Percentiles rank a stretch among this genome's conserved stretches.
Evolutionary conservation across 2,329 filamentous ascomycete species (phyloP).

Genomic region (Fusarium nisikadoi): DNA sequence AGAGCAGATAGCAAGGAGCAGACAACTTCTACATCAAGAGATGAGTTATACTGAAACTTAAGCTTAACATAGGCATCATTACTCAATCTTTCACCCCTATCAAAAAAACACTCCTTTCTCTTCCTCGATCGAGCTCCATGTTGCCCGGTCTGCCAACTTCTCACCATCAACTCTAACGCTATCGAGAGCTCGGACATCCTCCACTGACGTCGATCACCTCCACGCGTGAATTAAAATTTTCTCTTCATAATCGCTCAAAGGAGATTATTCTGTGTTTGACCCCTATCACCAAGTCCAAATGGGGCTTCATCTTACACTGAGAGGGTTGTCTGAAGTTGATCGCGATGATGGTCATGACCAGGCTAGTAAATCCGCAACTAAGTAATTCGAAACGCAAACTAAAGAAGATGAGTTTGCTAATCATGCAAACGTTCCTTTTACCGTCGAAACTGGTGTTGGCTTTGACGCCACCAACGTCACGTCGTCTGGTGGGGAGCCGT

Average conservation of each 20-base stretch:
- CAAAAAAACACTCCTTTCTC: background rate
- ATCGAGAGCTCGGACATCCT: background rate
- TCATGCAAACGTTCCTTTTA: background rate
- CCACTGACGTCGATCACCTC: slow-evolving; percentile 5
- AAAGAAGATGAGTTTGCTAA: background rate
- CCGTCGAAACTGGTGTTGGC: background rate
- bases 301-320: background rate
- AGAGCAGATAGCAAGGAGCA: background rate
- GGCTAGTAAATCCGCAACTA: background rate
- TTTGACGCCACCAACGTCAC: slow-evolving; percentile 9
- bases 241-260: background rate
- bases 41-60: background rate
- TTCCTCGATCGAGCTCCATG: background rate
- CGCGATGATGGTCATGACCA: slow-evolving; percentile 2
- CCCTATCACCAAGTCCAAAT: background rate
- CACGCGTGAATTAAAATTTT: background rate
- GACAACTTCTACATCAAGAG: background rate
- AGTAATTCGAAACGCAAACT: background rate
- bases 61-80: background rate
- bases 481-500: background rate
- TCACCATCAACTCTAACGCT: background rate
- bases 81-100: background rate
- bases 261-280: background rate
- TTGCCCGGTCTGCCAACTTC: background rate
- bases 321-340: background rate